A percentile compares a stretch with the other conserved stretches of the same genome.
Evolutionary conservation across 805 yeast species (phyloP).

Genomic region (Wickerhamomyces hampshirensis): DNA sequence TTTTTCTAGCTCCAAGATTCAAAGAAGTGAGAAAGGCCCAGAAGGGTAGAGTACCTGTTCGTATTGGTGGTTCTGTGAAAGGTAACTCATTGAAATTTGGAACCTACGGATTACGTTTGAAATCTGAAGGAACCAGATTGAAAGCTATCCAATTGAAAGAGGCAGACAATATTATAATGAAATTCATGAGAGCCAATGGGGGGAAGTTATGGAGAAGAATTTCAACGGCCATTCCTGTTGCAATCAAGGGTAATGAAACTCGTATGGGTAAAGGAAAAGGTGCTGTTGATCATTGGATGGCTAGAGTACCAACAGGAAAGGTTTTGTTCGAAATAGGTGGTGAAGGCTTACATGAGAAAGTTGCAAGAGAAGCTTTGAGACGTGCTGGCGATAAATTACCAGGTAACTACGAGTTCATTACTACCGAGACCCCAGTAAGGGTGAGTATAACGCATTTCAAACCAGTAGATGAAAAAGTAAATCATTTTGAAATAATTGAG

Average conservation of each 20-base stretch:
- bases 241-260: conserved; percentile 95
- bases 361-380: conserved; percentile 85
- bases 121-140: conserved; percentile 82
- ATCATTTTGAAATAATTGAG: conserved; percentile 51
- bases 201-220: conserved; percentile 78
- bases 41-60: conserved; percentile 91
- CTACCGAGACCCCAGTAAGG: conserved; percentile 58
- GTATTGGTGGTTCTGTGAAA: conserved; percentile 89
- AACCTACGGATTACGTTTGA: conserved; percentile 77
- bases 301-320: conserved; percentile 93
- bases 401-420: conserved; percentile 83
- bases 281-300: conserved; percentile 95
- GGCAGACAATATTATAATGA: conserved; percentile 81
- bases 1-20: conserved; percentile 28
- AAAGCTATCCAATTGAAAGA: conserved; percentile 86
- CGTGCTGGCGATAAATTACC: conserved; percentile 91
- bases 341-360: conserved; percentile 75
- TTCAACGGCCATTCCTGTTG: conserved; percentile 81
- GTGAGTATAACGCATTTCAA: conserved; percentile 61
- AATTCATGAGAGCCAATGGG: conserved; percentile 74
- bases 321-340: conserved; percentile 80
- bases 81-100: conserved; percentile 85
- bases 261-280: conserved; percentile 99
- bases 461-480: conserved; percentile 36
- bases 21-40: conserved; percentile 57